phyloP scores from a whole-genome alignment of 768 basidiomycete genomes.

The Tylopilus subfusipes region DNA sequence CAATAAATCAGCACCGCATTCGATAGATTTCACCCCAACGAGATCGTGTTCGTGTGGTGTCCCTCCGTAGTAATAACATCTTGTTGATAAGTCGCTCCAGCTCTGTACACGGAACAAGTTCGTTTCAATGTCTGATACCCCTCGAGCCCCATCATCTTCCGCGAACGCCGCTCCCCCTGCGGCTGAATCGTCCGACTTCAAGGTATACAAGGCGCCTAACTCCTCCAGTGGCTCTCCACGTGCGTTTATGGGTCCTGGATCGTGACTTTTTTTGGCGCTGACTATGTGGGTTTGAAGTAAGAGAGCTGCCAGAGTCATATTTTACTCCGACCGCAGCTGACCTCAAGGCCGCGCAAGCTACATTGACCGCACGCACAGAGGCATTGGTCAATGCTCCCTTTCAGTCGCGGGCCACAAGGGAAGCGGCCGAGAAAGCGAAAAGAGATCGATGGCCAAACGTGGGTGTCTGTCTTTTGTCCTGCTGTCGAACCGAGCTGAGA shows the following conservation, averaged over 20 bases:
- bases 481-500: slow-evolving; percentile 10
- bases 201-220: slow-evolving; percentile 46
- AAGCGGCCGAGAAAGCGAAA: slow-evolving; percentile 57
- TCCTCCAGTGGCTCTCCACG: slow-evolving; percentile 29
- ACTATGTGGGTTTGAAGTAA: slow-evolving; percentile 28
- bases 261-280: neutral
- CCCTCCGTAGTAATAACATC: slow-evolving; percentile 8
- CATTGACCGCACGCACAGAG: slow-evolving; percentile 57
- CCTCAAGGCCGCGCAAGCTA: slow-evolving; percentile 62
- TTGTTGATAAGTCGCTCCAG: slow-evolving; percentile 16
- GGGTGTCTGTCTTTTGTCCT: neutral
- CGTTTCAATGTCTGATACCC: slow-evolving; percentile 28
- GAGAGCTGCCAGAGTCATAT: slow-evolving; percentile 65
- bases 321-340: slow-evolving; percentile 72
- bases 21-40: no score
- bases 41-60: slow-evolving; percentile 11
- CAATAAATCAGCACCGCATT: no score
- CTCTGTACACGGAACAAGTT: slow-evolving; percentile 11
- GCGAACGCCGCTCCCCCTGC: neutral
- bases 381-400: slow-evolving; percentile 69
- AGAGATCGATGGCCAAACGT: slow-evolving; percentile 73
- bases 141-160: slow-evolving; percentile 1
- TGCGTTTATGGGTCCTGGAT: slow-evolving; percentile 28
- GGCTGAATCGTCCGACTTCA: slow-evolving; percentile 33
- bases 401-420: slow-evolving; percentile 58